Evolutionary conservation across 371 early-diverging fungal genomes (phyloP).

Genomic region (Batkoa obscura): DNA sequence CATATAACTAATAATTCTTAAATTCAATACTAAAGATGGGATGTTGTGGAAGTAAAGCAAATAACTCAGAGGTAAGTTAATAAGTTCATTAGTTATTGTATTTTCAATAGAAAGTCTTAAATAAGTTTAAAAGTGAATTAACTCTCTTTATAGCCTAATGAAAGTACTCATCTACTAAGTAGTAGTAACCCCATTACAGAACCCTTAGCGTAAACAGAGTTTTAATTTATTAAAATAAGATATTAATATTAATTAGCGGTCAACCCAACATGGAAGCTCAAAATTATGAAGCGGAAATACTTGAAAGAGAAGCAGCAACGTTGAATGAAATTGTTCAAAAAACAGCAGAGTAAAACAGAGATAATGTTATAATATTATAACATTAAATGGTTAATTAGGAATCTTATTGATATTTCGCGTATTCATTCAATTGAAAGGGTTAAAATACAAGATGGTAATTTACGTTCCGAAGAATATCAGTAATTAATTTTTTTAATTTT

Average conservation of each 20-base stretch:
- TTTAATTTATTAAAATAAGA: no score
- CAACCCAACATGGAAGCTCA: constrained; percentile 1
- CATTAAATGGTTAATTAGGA: background rate
- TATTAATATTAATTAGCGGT: background rate
- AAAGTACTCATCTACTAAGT: no score
- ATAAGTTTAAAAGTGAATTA: no score
- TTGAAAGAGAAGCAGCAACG: background rate
- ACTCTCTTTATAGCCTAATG: no score
- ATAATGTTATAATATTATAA: background rate
- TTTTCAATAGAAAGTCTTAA: no score
- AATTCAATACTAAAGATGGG: no score
- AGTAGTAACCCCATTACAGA: no score
- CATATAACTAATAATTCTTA: no score
- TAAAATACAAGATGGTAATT: background rate
- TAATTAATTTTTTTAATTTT: background rate
- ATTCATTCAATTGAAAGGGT: background rate
- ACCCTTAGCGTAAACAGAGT: no score
- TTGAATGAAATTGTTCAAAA: constrained; percentile 2
- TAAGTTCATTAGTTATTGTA: no score
- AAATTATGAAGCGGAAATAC: background rate
- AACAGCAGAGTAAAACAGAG: background rate
- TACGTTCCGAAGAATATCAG: constrained; percentile 1
- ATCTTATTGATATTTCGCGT: background rate
- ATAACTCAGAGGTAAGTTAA: no score
- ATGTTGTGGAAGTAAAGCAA: no score